Base-by-base conservation (phyloP, 2,329 filamentous ascomycete genomes). In the Cladophialophora exuberans region DNA sequence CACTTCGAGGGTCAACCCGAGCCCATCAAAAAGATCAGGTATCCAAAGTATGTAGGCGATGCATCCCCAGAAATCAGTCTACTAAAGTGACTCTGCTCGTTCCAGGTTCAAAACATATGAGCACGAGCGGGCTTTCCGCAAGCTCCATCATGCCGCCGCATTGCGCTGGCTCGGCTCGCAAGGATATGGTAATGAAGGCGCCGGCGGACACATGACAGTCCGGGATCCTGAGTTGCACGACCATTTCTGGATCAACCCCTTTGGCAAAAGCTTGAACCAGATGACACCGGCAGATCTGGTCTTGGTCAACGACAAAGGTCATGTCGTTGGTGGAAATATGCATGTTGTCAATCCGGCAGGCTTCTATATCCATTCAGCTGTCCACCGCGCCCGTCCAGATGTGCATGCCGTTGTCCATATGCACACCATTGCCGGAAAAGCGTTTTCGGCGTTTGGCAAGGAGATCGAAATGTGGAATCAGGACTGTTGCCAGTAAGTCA, bases 361-460 rank as follows among this genome's bases (percentile, higher is more conserved):
- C 0, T 84, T 83, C 62, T 79, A 81, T 70, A 84, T 85, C 46
- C 82, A 84, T 64, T 77, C 79, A 4, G 80, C 80, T 17, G 79
- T 84, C 2, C 81, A 84, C 64, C 74, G 75, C 25, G 82, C 82
- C 2, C 75, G 82, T 1, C 81, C 82, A 1, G 82, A 84, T 62
- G 75, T 84, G 17, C 73, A 79, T 50, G 80, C 79, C 45, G 82
- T 81, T 2, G 80, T 80, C 0, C 82, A 85, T 65, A 79, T 78
- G 1, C 82, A 84, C 66, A 78, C 76, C n/a, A 73, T 83, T 35
- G 77, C 83, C 61, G 82, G 82, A 3, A 80, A 81, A 47, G 79
- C 84, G 9, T 86, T 87, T 71, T 83, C 81, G 62, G 71, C 82
- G 0, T 77, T 86, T 25, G 84, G 84, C 4, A 79, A 79, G 55